These are phyloP conservation scores for Fragosphaeria purpurea DNA, from an alignment of 2,329 filamentous ascomycete genomes.

Conservation along the genomic window DNA sequence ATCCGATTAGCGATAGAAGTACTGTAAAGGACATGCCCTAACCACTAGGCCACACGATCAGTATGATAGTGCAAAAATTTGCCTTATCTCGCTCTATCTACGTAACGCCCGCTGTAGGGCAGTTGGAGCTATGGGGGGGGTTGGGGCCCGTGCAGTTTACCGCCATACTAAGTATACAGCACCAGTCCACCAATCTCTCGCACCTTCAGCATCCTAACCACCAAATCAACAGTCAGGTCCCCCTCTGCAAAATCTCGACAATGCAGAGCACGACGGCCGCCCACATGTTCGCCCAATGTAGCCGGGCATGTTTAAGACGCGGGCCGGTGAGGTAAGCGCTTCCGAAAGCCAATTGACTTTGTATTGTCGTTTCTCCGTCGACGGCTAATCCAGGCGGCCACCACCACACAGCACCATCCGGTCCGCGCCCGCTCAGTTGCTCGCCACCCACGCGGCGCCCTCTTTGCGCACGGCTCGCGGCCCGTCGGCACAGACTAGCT, in stretches of 20 bases:
- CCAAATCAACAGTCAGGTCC: not conserved
- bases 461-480: not conserved
- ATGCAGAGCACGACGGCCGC: slow-evolving; percentile 10
- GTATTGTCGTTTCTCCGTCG: not conserved
- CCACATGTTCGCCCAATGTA: slow-evolving; percentile 4
- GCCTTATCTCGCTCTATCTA: slow-evolving; percentile 1
- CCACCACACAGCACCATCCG: too few relatives aligned
- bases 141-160: too few relatives aligned
- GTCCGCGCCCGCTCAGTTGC: not conserved
- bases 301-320: slow-evolving; percentile 3
- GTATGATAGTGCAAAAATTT: not conserved
- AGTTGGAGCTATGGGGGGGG: not conserved
- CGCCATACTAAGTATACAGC: too few relatives aligned
- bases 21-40: slow-evolving; percentile 19
- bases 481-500: not conserved
- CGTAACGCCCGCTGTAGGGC: not conserved
- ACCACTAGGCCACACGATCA: slow-evolving; percentile 19
- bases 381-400: not conserved
- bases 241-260: not conserved
- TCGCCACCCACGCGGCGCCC: not conserved
- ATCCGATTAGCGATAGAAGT: slow-evolving; percentile 12
- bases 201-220: too few relatives aligned
- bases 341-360: not conserved
- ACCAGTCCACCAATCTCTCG: too few relatives aligned
- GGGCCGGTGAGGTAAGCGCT: slow-evolving; percentile 2